Percentiles rank a stretch among this genome's conserved stretches.
These are phyloP conservation scores for Annona squamosa DNA, from an alignment of 164 flowering plant species.

Conservation along the genomic window DNA sequence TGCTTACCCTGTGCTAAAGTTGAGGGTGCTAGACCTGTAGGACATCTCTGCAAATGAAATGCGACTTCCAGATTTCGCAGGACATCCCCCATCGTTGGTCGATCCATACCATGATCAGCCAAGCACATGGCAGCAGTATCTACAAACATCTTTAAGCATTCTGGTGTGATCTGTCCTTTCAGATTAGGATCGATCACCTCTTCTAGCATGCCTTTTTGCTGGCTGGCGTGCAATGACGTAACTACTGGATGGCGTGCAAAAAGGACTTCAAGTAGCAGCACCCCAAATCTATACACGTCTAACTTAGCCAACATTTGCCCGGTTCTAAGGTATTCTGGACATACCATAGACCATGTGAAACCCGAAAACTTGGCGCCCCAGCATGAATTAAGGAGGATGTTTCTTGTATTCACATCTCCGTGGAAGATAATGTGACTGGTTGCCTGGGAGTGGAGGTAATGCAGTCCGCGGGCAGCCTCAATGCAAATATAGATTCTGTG, in stretches of 20 bases:
- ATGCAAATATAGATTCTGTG: conserved; percentile 12
- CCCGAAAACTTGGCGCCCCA: conserved; percentile 7
- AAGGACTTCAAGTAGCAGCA: conserved; percentile 26
- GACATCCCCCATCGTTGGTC: conserved; percentile 9
- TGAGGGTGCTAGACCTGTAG: no score
- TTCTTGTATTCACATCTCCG: conserved; percentile 9
- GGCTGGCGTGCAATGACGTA: conserved; percentile 21
- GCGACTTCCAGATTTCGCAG: not conserved
- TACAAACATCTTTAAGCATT: conserved; percentile 21
- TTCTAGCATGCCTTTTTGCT: conserved; percentile 16
- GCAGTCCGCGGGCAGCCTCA: conserved; percentile 8
- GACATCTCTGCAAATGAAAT: conserved; percentile 2
- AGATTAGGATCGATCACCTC: conserved; percentile 29
- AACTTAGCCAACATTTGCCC: conserved; percentile 6
- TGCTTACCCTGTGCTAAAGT: no score
- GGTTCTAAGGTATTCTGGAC: conserved; percentile 7
- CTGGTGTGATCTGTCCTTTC: conserved; percentile 21
- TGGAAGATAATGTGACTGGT: conserved; percentile 3
- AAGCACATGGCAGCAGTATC: conserved; percentile 7
- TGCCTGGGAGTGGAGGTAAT: conserved; percentile 12
- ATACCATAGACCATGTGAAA: conserved; percentile 6
- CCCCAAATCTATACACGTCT: conserved; percentile 11
- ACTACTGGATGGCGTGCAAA: conserved; percentile 42
- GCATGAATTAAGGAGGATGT: conserved; percentile 6
- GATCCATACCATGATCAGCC: conserved; percentile 3